phyloP scores from a whole-genome alignment of 2,329 filamentous ascomycete genomes.

The Epichloe uncinata region DNA sequence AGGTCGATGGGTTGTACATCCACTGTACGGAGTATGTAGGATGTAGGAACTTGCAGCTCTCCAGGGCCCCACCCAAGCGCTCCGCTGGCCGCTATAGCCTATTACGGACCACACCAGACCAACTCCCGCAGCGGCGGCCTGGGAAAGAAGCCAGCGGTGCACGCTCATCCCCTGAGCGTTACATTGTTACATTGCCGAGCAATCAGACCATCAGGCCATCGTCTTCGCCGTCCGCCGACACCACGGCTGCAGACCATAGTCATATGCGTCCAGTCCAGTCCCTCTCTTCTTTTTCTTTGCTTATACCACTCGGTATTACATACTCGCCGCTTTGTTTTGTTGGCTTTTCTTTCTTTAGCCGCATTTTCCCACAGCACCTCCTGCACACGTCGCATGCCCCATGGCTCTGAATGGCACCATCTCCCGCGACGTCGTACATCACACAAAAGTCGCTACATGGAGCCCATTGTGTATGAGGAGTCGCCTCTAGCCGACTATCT shows the following conservation, averaged over 20 bases:
- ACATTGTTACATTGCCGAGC: not conserved
- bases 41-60: too few species aligned
- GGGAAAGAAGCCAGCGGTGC: too few species aligned
- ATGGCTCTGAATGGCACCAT: constrained; percentile 18
- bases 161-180: not conserved
- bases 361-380: not conserved
- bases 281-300: not conserved
- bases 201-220: not conserved
- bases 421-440: constrained; percentile 13
- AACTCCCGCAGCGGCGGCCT: not conserved
- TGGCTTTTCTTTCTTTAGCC: not conserved
- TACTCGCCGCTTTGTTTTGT: not conserved
- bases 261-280: not conserved
- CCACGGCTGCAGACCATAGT: not conserved
- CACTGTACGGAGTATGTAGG: too few species aligned
- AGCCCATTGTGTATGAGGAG: constrained; percentile 75
- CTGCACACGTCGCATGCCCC: constrained; percentile 6
- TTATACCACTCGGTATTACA: not conserved
- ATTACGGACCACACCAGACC: too few species aligned
- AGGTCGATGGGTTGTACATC: too few species aligned
- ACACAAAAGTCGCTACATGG: constrained; percentile 38
- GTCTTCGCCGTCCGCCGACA: not conserved
- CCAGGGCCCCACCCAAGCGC: too few species aligned
- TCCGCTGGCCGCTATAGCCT: too few species aligned
- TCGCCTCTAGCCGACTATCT: constrained; percentile 82